A percentile compares a stretch with the other conserved stretches of the same genome.
Conservation (phyloP, 2,329 filamentous ascomycete species). For the Fusarium verticillioides region DNA sequence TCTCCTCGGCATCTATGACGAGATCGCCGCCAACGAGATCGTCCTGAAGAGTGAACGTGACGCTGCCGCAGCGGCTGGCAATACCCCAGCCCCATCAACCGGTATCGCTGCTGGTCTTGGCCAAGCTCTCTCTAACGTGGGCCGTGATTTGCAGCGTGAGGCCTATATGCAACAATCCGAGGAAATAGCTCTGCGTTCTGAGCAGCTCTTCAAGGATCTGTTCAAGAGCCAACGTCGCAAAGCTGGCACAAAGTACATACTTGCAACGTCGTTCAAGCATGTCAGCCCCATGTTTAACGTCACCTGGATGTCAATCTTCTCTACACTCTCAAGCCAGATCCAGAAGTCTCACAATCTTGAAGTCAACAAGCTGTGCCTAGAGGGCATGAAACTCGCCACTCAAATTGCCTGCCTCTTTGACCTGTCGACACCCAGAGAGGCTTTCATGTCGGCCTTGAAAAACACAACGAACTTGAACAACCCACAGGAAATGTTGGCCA, state of each 20-base stretch:
- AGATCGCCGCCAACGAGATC: slow-evolving; percentile 92
- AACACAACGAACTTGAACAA: slow-evolving; percentile 98
- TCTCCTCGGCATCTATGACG: slow-evolving; percentile 87
- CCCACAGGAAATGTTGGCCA: slow-evolving; percentile 91
- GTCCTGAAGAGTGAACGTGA: slow-evolving; percentile 93
- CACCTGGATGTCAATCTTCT: slow-evolving; percentile 99
- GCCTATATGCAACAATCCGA: slow-evolving; percentile 95
- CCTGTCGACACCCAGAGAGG: slow-evolving; percentile 89
- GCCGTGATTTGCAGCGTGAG: slow-evolving; percentile 90
- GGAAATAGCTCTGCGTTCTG: slow-evolving; percentile 79
- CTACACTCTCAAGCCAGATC: slow-evolving; percentile 90
- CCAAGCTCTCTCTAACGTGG: slow-evolving; percentile 90
- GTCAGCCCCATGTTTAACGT: slow-evolving; percentile 99
- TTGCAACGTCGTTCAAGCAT: slow-evolving; percentile 92
- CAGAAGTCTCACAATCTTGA: slow-evolving; percentile 94
- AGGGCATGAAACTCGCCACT: slow-evolving; percentile 94
- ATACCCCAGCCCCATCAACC: slow-evolving; percentile 66
- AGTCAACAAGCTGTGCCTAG: slow-evolving; percentile 90
- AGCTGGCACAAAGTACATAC: slow-evolving; percentile 80
- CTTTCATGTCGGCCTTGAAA: slow-evolving; percentile 91
- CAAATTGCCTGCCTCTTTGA: slow-evolving; percentile 95
- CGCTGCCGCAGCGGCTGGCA: slow-evolving; percentile 82
- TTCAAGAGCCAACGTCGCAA: slow-evolving; percentile 89
- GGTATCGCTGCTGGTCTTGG: slow-evolving; percentile 86
- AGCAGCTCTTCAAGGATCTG: slow-evolving; percentile 92